Percentiles rank a stretch among this genome's conserved stretches.
Conservation (phyloP, 495 filamentous ascomycete species). For the Aspergillus sclerotioniger region DNA sequence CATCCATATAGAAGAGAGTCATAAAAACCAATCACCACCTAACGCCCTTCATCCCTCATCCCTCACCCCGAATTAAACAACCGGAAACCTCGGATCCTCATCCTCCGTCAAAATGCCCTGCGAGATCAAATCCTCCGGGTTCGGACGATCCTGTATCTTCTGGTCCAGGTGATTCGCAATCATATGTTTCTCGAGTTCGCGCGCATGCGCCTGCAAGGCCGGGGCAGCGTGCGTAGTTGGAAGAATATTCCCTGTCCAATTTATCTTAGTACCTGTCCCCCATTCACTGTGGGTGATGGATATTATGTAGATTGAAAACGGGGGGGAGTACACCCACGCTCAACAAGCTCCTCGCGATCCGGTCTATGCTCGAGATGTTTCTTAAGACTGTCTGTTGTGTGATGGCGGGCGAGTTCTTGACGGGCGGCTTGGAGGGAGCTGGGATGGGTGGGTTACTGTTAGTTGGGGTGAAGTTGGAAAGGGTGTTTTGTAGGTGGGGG, state of each 20-base stretch:
- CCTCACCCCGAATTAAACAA: conserved; percentile 8
- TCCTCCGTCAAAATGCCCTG: conserved; percentile 73
- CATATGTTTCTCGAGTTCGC: conserved; percentile 82
- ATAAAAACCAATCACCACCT: neutral
- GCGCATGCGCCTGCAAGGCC: conserved; percentile 70
- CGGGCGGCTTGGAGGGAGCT: conserved; percentile 62
- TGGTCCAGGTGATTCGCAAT: conserved; percentile 79
- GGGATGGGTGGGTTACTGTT: neutral
- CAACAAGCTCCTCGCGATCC: conserved; percentile 64
- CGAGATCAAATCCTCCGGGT: conserved; percentile 70
- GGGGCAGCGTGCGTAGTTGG: conserved; percentile 66
- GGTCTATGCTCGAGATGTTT: conserved; percentile 65
- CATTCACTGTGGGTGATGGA: neutral
- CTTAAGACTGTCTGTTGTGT: conserved; percentile 61
- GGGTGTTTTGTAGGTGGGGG: conserved; percentile 6
- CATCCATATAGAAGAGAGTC: neutral
- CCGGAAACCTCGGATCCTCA: conserved; percentile 36
- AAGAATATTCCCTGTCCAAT: conserved; percentile 70
- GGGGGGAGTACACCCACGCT: conserved; percentile 55
- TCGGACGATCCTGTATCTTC: conserved; percentile 71
- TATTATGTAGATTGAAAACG: conserved; percentile 1
- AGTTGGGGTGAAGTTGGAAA: neutral
- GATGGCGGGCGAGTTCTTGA: conserved; percentile 64
- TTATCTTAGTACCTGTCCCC: neutral
- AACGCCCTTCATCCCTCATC: neutral